A percentile compares a stretch with the other conserved stretches of the same genome.
phyloP scores from a whole-genome alignment of 2,329 filamentous ascomycete species.

The Biscogniauxia mediterranea region DNA sequence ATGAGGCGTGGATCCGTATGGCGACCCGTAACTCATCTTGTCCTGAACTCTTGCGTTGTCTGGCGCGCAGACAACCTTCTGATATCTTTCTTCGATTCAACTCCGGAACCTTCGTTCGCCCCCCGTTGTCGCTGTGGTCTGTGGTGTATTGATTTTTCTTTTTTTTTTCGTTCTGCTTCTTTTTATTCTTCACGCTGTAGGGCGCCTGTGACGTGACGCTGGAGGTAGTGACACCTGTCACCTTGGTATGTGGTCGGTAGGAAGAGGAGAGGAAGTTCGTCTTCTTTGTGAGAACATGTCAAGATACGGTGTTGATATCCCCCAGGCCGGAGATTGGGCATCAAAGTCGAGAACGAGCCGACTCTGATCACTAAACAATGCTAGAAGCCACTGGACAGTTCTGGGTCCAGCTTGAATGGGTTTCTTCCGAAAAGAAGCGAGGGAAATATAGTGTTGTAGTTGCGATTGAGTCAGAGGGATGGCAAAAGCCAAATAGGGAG shows the following conservation, averaged over 20 bases:
- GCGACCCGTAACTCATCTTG: conserved; percentile 43
- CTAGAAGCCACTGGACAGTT: conserved; percentile 40
- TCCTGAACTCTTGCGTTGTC: conserved; percentile 35
- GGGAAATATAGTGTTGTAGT: conserved; percentile 2
- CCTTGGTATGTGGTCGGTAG: conserved; percentile 61
- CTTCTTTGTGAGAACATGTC: conserved; percentile 58
- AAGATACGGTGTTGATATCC: conserved; percentile 42
- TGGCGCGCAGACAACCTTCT: conserved; percentile 27
- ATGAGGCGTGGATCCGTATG: conserved; percentile 46
- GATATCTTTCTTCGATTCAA: conserved; percentile 10
- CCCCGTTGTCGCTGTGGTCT: conserved; percentile 9
- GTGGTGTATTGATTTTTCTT: conserved; percentile 10
- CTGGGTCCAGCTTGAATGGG: conserved; percentile 33
- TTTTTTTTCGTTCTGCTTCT: conserved; percentile 13
- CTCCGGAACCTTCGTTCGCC: conserved; percentile 15
- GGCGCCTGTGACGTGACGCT: conserved; percentile 49
- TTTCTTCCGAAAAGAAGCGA: conserved; percentile 11
- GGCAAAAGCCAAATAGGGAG: conserved; percentile 33
- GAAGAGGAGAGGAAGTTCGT: conserved; percentile 53
- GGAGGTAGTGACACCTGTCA: conserved; percentile 51
- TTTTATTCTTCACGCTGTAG: conserved; percentile 25
- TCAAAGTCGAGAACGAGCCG: conserved; percentile 38
- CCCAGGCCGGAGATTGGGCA: conserved; percentile 35
- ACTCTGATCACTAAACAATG: conserved; percentile 33
- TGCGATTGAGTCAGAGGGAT: conserved; percentile 26